Evolutionary conservation across 2,329 filamentous ascomycete genomes (phyloP).

Genomic region (Aspergillus intermedius): DNA sequence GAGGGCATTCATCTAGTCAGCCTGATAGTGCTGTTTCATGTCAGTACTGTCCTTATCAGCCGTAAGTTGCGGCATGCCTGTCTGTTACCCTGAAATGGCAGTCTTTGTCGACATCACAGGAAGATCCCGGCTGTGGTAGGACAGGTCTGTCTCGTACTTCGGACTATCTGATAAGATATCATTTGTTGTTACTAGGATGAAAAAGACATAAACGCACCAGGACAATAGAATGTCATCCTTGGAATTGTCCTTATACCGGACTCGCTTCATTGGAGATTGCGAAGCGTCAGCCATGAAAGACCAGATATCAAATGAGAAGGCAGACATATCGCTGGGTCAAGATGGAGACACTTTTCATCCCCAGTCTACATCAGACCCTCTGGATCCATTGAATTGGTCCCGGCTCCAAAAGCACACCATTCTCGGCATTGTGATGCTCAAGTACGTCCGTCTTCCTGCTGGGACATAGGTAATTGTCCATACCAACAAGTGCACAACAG

Average conservation of each 20-base stretch:
- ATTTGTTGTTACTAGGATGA: no score
- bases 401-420: conserved; percentile 43
- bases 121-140: no score
- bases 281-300: background rate
- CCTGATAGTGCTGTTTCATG: no score
- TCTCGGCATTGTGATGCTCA: conserved; percentile 48
- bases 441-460: conserved; percentile 29
- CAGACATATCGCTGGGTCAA: conserved; percentile 2
- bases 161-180: no score
- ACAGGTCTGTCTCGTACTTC: no score
- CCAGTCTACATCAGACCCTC: conserved; percentile 38
- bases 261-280: background rate
- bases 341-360: conserved; percentile 33
- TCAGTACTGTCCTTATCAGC: no score
- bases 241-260: background rate
- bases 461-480: background rate
- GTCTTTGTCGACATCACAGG: no score
- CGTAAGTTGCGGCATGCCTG: no score
- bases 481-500: conserved; percentile 19
- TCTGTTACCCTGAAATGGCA: no score
- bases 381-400: conserved; percentile 53
- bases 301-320: background rate
- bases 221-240: background rate
- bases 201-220: background rate
- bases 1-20: no score